These are phyloP conservation scores for Mortierella sp. DNA, from an alignment of 371 early-diverging fungal genomes.

Conservation along the genomic window DNA sequence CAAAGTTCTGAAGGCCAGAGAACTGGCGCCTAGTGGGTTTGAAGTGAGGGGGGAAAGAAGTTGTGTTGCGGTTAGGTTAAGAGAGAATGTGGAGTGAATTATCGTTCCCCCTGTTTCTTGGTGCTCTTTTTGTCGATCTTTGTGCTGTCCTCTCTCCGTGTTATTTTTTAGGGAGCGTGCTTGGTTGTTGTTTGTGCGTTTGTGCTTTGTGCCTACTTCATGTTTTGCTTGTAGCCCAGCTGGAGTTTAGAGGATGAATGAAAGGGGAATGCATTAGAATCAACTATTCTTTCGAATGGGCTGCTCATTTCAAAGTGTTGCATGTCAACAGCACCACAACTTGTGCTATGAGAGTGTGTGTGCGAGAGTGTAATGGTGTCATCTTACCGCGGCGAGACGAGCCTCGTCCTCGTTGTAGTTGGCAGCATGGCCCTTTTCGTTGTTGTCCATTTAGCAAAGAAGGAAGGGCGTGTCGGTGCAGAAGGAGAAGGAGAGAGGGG, in stretches of 20 bases:
- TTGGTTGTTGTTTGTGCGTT: background rate
- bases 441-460: conserved; percentile 30
- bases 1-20: conserved; percentile 58
- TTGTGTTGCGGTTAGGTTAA: background rate
- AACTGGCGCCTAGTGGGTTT: conserved; percentile 58
- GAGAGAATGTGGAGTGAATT: background rate
- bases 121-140: conserved; percentile 6
- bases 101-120: background rate
- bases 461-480: background rate
- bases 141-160: background rate
- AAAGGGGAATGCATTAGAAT: background rate
- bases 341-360: background rate
- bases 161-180: too few species aligned
- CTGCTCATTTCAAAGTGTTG: background rate
- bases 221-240: conserved; percentile 58
- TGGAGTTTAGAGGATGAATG: background rate
- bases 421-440: conserved; percentile 49
- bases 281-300: background rate
- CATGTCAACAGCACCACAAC: background rate
- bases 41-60: background rate
- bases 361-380: background rate
- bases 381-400: conserved; percentile 48
- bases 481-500: background rate
- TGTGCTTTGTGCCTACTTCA: conserved; percentile 40
- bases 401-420: conserved; percentile 57